Base-by-base conservation (phyloP, 2,329 filamentous ascomycete genomes). In the Bipolaris oryzae region DNA sequence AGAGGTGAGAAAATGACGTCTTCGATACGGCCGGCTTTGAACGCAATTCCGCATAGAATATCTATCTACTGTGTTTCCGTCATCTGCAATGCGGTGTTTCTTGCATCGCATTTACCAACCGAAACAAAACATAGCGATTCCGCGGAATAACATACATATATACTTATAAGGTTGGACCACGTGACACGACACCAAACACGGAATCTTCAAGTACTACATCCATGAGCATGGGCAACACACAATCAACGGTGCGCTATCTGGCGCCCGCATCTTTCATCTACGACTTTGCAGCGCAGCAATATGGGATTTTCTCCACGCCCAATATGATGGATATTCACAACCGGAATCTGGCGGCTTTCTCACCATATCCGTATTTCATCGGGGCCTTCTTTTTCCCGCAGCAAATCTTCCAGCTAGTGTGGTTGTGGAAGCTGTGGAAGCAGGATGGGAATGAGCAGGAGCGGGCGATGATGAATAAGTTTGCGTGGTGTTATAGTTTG, bases 281-380 rank as follows among this genome's bases (percentile, higher is more conserved):
- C 70, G 82, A 87, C 73, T 85, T 87, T 64, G 81, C 80, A 3
- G 79, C 82, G 1, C 84, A 87, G 69, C 82, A 84, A 67, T 86
- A 87, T 72, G 85, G 84, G 69, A 81, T 87, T 71, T 77, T 84
- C 31, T 80, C 80, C 34, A 76, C 70, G 0, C 84, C 84, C 0
- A 85, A 82, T 60, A 87, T 87, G 85, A 81, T 85, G 61, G 81
- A 85, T 47, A 77, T 86, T 31, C 84, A 87, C 68, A 80, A 86
- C 63, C 73, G 73, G 31, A 85, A 87, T 66, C 74, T 85, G 5
- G 84, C 83, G 1, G 86, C 85, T 67, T 87, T 83, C 76, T 82
- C 78, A 1, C 84, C 84, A 0, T 81, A 86, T 55, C 84, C 84
- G 1, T 84, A 78, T 65, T 85, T 85, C 72, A 85, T 87, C 58